Evolutionary conservation across 805 yeast genomes (phyloP), one percentile per base, ranked within the genome.

Genomic region (Cyberlindnera maritima): DNA sequence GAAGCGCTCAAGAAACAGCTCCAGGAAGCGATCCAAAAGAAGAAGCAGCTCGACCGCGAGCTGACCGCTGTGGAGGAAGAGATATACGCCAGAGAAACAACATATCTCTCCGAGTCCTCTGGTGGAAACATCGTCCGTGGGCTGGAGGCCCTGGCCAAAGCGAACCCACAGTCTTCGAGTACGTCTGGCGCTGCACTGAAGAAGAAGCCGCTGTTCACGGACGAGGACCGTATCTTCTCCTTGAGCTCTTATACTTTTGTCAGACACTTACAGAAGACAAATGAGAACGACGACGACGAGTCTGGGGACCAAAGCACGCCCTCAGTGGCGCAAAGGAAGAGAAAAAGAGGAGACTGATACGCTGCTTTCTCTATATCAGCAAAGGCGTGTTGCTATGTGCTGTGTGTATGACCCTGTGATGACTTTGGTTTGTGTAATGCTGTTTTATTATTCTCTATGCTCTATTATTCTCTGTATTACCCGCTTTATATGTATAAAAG

Each of bases 41-140:
- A 86, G 63, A 77, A 78, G 39, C 75, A 73, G 14, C 68, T 88
- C n/a, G 92, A 88, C 52, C 75, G 77, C 26, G 79, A 80, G 54
- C 72, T 84, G 40, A 77, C 77, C 19, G 66, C 65, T 38, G 62
- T 89, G 6, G 96, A 91, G 59, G 96, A 89, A 52, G 78, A 79
- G 43, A 83, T 91, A 6, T 90, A 81, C 67, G 84, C 81, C 40
- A 80, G 80, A 54, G 98, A 91, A 61, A 81, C 85, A 10, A 77
- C 79, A 13, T 91, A 91, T 61, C 77, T 91, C 39, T 79, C 84
- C 25, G 90, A 85, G 43, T 80, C 88, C 48, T 65, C 69, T 25
- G 65, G 73, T 25, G 91, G 97, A 0, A 91, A 88, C 63, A 84
- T 92, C 23, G 85, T 89, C n/a, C 85, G 85, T 53, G 98, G 98